Base-by-base conservation (phyloP, 495 filamentous ascomycete genomes). In the Neurospora sp. region DNA sequence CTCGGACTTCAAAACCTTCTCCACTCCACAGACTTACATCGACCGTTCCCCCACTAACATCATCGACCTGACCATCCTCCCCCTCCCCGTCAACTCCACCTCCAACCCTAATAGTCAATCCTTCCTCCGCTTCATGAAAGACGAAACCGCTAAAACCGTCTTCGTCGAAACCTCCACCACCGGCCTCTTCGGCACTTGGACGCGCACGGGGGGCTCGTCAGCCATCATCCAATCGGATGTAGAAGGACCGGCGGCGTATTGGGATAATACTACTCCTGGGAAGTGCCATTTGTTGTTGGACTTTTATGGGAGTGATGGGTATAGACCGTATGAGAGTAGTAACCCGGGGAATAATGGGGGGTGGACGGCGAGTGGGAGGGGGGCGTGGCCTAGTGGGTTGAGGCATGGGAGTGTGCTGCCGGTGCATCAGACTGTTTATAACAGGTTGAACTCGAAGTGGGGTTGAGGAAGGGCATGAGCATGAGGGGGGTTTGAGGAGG, bases 111-210 rank as follows among this genome's bases (percentile, higher is more conserved):
- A 31, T 31, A 6, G 31, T 0, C 73, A 79, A 46, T 79, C 73
- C 69, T 86, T 84, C 65, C 74, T 85, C 31, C 80, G 85, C 16
- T 88, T 87, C 74, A 83, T 87, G 81, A 88, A 87, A 71, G 84
- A 88, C 78, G 86, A 88, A 72, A 79, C 83, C 2, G 78, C 77
- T 8, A 87, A 85, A 71, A 85, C 81, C 5, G 86, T 87, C 38
- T 88, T 86, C 74, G 77, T 80, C 61, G 85, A 88, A 71, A 80
- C 81, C 22, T 83, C 82, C 8, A 76, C 81, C 0, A 82, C 75
- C 0, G 86, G 86, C 2, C 77, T 88, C 2, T 87, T 87, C 72
- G 85, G 86, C 1, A 83, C 77, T n/a, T 87, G 86, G 85, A 85
- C 83, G 0, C 75, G 86, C 1, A 81, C 83, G 2, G 86, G 83